Base-by-base conservation (phyloP, 2,329 filamentous ascomycete species). In the Coniochaeta ligniaria region DNA sequence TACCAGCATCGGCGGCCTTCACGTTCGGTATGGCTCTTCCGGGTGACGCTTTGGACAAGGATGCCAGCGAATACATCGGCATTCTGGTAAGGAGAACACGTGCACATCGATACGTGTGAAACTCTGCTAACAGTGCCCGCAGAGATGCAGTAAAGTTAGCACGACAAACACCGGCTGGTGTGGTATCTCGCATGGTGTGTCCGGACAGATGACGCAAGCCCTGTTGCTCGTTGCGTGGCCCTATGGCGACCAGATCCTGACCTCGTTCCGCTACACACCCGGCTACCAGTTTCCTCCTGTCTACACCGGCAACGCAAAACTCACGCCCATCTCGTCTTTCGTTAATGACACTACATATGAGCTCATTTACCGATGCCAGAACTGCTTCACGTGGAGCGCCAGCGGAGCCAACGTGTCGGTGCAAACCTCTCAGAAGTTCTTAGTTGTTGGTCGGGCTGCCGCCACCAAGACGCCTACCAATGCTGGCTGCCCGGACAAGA, bases 361-460 rank as follows among this genome's bases (percentile, higher is more conserved):
- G 54, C 69, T 89, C 56, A 79, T 88, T n/a, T 90, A 88, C 74
- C 80, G 84, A 55, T 90, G 87, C 72, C 72, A 85, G 64, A 77
- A 78, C 64, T 86, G 83, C 69, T 74, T 84, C 24, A 66, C 75
- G 1, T 86, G 83, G 80, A 72, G 81, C 64, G 76, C 83, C 45
- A 74, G 78, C 28, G 79, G 79, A 3, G 72, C 74, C 38, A 73
- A 71, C 1, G 75, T 75, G 0, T 74, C 72, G 3, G 74, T 75
- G 2, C 74, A 75, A 4, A 84, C 82, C 14, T 79, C 72, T 54
- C 66, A 64, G 2, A 78, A 78, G 1, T 65, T 68, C 20, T 69
- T 82, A 16, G 71, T 84, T 28, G 70, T 87, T 20, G 85, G 84
- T 8, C 86, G 83, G 75, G 83, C 82, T 7, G 79, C 84, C 64